A percentile compares a stretch with the other conserved stretches of the same genome.
These are phyloP conservation scores for Capsicum pubescens DNA, from an alignment of 257 asterid genomes.

Conservation along the genomic window DNA sequence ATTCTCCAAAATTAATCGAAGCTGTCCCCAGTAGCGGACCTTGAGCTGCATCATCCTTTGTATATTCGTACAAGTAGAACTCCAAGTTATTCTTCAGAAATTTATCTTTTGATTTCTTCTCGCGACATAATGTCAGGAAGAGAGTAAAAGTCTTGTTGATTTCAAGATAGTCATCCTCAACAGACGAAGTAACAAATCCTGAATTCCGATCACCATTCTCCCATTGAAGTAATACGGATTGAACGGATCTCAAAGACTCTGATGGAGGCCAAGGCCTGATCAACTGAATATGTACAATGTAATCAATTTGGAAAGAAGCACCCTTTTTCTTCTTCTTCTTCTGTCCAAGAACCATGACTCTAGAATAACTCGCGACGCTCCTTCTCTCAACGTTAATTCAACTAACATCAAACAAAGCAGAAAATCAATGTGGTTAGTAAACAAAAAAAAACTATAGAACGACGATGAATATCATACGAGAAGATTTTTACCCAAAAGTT, in stretches of 20 bases:
- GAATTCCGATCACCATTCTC: conserved; percentile 62
- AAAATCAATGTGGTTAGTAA: not conserved
- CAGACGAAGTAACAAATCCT: conserved; percentile 66
- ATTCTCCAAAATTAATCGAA: conserved; percentile 68
- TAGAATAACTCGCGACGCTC: conserved; percentile 23
- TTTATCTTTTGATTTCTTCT: conserved; percentile 53
- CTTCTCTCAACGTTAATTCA: not conserved
- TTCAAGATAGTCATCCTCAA: conserved; percentile 61
- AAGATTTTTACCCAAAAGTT: not conserved
- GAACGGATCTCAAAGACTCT: conserved; percentile 63
- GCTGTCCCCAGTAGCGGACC: conserved; percentile 75
- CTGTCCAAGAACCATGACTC: conserved; percentile 84
- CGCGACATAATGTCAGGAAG: conserved; percentile 52
- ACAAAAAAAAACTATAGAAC: not conserved
- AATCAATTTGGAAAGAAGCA: conserved; percentile 53
- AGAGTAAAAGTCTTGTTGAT: conserved; percentile 69
- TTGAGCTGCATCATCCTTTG: conserved; percentile 66
- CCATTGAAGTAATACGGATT: conserved; percentile 84
- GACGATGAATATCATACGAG: not conserved
- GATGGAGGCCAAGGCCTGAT: conserved; percentile 94
- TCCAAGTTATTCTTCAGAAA: conserved; percentile 69
- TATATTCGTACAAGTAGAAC: conserved; percentile 69
- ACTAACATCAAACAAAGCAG: not conserved
- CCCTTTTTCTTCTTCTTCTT: conserved; percentile 63
- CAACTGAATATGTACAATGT: conserved; percentile 56